Evolutionary conservation across 176 grass and related monocot genomes (phyloP).

Genomic region (Hyparrhenia diplandra): DNA sequence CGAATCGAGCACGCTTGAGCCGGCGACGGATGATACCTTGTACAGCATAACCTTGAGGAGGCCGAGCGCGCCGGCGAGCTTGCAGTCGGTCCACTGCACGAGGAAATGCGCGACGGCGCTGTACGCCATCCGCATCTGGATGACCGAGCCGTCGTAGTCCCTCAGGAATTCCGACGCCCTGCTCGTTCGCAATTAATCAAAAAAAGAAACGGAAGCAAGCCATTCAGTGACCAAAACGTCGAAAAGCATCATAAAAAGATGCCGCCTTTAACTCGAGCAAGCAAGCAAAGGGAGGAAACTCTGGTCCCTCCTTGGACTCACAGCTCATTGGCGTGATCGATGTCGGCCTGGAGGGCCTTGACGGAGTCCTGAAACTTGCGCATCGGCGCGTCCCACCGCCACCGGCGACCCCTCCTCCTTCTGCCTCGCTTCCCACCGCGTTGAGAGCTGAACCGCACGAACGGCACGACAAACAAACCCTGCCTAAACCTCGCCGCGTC

Average conservation of each 20-base stretch:
- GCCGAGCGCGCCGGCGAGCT: slow-evolving; percentile 48
- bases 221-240: background rate
- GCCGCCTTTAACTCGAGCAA: background rate
- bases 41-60: slow-evolving; percentile 57
- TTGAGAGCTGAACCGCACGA: background rate
- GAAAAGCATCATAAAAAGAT: background rate
- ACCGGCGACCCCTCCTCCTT: background rate
- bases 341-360: slow-evolving; percentile 57
- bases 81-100: slow-evolving; percentile 57
- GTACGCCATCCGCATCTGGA: slow-evolving; percentile 70
- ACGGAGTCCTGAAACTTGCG: slow-evolving; percentile 51
- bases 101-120: slow-evolving; percentile 57
- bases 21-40: too few species aligned
- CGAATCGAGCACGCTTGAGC: background rate
- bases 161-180: slow-evolving; percentile 48
- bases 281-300: background rate
- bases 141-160: slow-evolving; percentile 49
- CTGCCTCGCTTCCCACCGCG: background rate
- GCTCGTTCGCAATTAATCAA: background rate
- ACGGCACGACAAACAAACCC: background rate
- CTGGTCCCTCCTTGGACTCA: background rate
- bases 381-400: slow-evolving; percentile 4
- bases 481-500: slow-evolving; percentile 21
- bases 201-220: background rate
- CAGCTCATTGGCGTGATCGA: slow-evolving; percentile 61